Conservation (phyloP, 306 rosid genomes). For the Oxytropis ochrocephala region DNA sequence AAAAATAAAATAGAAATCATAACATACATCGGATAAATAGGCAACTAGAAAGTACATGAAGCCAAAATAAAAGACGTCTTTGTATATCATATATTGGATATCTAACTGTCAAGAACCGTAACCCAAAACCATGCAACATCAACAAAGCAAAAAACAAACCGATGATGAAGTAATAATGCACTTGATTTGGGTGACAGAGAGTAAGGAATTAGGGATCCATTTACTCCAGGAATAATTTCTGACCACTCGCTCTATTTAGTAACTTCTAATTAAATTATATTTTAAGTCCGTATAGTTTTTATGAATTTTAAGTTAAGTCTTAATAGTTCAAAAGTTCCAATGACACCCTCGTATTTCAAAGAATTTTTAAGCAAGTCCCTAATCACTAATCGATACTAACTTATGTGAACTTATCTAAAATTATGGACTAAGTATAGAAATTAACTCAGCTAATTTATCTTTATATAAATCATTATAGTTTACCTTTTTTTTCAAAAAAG, state of each 20-base stretch:
- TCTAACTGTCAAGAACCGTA: background rate
- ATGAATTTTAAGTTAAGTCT: no score
- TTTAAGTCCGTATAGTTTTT: no score
- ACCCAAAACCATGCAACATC: background rate
- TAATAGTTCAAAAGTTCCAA: no score
- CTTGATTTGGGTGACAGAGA: background rate
- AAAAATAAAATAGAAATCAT: background rate
- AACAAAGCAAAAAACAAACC: background rate
- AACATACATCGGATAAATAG: constrained; percentile 4
- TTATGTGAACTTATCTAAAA: background rate
- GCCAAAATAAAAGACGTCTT: background rate
- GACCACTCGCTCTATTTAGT: background rate
- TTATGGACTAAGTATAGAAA: background rate
- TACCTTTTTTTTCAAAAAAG: background rate
- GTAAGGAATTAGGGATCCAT: background rate
- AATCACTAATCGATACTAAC: background rate
- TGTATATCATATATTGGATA: background rate
- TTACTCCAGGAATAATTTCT: background rate
- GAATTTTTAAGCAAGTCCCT: no score
- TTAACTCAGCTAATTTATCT: background rate
- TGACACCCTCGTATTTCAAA: no score
- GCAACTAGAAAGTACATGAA: background rate
- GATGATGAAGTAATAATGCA: background rate
- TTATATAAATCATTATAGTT: background rate
- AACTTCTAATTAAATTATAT: background rate